Conservation (phyloP, 441 rosid genomes). For the Gossypium trilobum region DNA sequence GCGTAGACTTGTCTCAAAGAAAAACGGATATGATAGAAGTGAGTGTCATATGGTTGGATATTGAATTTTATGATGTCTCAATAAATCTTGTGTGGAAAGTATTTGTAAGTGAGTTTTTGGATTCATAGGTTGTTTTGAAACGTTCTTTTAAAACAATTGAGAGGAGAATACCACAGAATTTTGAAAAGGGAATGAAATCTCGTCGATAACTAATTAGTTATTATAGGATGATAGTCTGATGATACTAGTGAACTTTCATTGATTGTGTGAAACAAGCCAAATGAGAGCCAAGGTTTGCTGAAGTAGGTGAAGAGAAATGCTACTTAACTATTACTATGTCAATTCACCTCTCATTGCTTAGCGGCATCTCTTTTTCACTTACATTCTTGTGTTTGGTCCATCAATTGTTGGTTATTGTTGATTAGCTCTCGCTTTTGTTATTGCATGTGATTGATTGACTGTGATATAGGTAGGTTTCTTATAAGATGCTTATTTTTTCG, state of each 20-base stretch:
- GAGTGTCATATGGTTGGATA: not conserved
- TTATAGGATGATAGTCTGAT: not conserved
- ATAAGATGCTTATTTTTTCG: not conserved
- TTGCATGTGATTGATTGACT: not conserved
- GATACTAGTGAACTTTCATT: not conserved
- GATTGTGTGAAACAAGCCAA: not conserved
- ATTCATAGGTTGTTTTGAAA: not conserved
- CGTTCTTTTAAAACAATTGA: not conserved
- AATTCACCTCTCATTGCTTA: not conserved
- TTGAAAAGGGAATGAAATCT: not conserved
- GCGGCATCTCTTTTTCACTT: not conserved
- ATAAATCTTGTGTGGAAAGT: not conserved
- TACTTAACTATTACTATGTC: not conserved
- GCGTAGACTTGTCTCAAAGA: too few relatives aligned
- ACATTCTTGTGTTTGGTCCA: not conserved
- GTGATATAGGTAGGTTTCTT: not conserved
- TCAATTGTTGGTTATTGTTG: not conserved
- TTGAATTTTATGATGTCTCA: not conserved
- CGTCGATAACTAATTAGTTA: not conserved
- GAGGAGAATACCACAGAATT: not conserved
- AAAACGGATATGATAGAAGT: not conserved
- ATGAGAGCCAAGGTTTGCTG: not conserved
- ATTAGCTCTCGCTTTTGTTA: not conserved
- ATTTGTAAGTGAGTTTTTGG: not conserved
- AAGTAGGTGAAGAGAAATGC: not conserved